phyloP scores from a whole-genome alignment of 1,284 basidiomycete genomes.

The Tilletia horrida region DNA sequence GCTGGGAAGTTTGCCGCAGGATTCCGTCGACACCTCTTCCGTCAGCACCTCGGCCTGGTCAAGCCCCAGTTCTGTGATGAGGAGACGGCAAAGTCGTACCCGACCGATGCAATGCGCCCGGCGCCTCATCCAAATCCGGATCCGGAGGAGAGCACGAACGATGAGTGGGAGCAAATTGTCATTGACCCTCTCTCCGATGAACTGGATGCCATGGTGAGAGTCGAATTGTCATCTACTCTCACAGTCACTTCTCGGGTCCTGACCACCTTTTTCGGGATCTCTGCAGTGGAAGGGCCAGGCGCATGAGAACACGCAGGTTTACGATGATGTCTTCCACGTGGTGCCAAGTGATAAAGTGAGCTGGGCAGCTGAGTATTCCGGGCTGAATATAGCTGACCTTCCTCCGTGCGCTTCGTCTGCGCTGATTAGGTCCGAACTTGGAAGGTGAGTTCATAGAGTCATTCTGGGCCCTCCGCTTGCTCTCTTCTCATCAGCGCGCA shows the following conservation, averaged over 20 bases:
- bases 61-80: slow-evolving; percentile 31
- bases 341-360: slow-evolving; percentile 74
- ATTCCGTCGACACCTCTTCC: slow-evolving; percentile 66
- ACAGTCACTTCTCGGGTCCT: too few species aligned
- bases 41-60: slow-evolving; percentile 37
- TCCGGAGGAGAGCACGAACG: slow-evolving; percentile 24
- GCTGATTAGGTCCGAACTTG: slow-evolving; percentile 59
- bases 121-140: slow-evolving; percentile 26
- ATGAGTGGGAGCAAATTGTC: slow-evolving; percentile 58
- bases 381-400: not conserved
- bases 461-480: too few species aligned
- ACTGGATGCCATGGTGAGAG: slow-evolving; percentile 22
- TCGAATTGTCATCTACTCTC: too few species aligned
- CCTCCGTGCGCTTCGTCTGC: not conserved
- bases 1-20: slow-evolving; percentile 73
- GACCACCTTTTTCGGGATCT: too few species aligned
- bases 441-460: slow-evolving; percentile 12
- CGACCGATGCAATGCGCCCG: slow-evolving; percentile 25
- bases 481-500: too few species aligned
- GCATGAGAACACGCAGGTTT: slow-evolving; percentile 72
- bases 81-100: slow-evolving; percentile 17
- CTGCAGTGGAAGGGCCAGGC: slow-evolving; percentile 68
- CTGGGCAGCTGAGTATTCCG: slow-evolving; percentile 52
- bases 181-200: slow-evolving; percentile 27
- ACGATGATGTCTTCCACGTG: slow-evolving; percentile 74